Percentiles rank a stretch among this genome's conserved stretches.
Conservation (phyloP, 257 asterid species). For the Penstemon barbatus region DNA sequence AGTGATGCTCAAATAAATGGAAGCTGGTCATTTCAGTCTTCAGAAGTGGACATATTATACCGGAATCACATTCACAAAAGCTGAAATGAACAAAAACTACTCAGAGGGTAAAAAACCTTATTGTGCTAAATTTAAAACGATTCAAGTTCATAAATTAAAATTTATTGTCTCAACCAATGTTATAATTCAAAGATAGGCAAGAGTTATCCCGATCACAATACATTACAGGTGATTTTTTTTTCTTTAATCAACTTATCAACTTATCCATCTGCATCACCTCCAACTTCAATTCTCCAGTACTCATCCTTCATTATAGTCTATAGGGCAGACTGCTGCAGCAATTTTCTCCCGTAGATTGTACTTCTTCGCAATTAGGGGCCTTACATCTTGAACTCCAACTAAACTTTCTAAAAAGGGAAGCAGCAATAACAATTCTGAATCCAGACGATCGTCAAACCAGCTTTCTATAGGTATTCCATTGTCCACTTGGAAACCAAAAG, state of each 20-base stretch:
- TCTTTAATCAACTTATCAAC: not conserved
- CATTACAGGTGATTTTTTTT: conserved; percentile 9
- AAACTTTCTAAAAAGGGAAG: conserved; percentile 89
- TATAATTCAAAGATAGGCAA: conserved; percentile 13
- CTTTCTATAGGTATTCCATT: conserved; percentile 96
- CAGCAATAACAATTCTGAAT: conserved; percentile 60
- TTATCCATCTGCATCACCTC: not conserved
- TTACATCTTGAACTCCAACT: conserved; percentile 74
- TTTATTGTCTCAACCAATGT: conserved; percentile 25
- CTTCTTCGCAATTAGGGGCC: conserved; percentile 73
- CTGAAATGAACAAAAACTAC: not conserved
- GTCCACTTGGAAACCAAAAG: conserved; percentile 98
- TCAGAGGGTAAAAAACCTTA: not conserved
- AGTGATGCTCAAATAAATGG: no score
- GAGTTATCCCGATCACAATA: not conserved
- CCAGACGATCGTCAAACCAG: conserved; percentile 88
- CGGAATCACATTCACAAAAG: no score
- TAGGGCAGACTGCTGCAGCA: conserved; percentile 72
- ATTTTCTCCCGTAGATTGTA: conserved; percentile 73
- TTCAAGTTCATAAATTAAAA: conserved; percentile 24
- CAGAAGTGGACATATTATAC: no score
- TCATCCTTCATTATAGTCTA: conserved; percentile 37
- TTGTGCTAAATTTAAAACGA: conserved; percentile 22
- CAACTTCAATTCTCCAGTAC: conserved; percentile 9
- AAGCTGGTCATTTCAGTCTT: no score